Conservation (phyloP, 2,329 filamentous ascomycete species). For the Colletotrichum viniferum region DNA sequence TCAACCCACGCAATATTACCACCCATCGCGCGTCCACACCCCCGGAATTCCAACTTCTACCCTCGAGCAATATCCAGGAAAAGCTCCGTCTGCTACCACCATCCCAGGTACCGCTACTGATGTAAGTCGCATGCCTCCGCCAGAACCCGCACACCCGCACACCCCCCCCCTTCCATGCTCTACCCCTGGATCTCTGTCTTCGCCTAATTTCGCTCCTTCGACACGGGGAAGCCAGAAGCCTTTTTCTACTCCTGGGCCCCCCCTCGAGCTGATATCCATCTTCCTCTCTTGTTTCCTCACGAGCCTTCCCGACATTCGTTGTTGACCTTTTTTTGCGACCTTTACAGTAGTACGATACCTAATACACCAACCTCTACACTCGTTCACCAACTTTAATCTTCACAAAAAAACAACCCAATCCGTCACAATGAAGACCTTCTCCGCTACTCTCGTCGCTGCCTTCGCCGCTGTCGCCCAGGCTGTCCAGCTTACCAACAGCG, state of each 20-base stretch:
- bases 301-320: conserved; percentile 21
- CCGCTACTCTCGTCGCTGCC: conserved; percentile 32
- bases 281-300: conserved; percentile 4
- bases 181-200: conserved; percentile 12
- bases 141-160: conserved; percentile 9
- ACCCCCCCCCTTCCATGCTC: conserved; percentile 14
- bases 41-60: not conserved
- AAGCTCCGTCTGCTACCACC: not conserved
- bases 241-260: conserved; percentile 18
- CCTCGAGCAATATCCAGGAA: conserved; percentile 8
- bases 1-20: not conserved
- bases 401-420: conserved; percentile 20
- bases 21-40: not conserved
- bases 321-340: conserved; percentile 13
- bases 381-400: conserved; percentile 6
- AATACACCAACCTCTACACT: conserved; percentile 11
- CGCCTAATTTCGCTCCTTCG: conserved; percentile 21
- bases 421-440: conserved; percentile 36
- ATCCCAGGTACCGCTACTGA: conserved; percentile 2
- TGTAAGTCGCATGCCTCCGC: conserved; percentile 18
- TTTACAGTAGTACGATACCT: conserved; percentile 18
- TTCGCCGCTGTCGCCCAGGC: conserved; percentile 34
- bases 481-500: conserved; percentile 38
- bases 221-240: conserved; percentile 14
- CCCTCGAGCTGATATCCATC: not conserved